These are phyloP conservation scores for Suillus bovinus DNA, from an alignment of 768 basidiomycete species.

Conservation along the genomic window DNA sequence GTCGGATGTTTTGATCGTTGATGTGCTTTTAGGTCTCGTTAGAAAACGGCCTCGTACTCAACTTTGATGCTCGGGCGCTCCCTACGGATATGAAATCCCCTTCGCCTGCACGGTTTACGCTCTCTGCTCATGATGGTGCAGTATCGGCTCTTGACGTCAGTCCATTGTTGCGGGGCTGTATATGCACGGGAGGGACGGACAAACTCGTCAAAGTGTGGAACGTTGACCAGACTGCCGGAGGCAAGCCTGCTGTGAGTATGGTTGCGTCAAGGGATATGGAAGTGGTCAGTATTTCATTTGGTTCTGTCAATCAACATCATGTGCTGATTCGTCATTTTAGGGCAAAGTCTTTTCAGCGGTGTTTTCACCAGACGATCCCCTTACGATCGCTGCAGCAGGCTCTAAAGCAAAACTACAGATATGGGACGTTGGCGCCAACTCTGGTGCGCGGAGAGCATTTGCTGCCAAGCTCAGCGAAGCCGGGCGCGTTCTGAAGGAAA, in stretches of 20 bases:
- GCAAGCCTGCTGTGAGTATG: conserved; percentile 76
- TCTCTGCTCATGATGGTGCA: conserved; percentile 92
- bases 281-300: conserved; percentile 57
- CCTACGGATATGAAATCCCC: conserved; percentile 65
- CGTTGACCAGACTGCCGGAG: conserved; percentile 61
- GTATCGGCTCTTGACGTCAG: conserved; percentile 90
- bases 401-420: conserved; percentile 93
- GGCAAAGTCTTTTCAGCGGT: conserved; percentile 94
- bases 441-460: conserved; percentile 82
- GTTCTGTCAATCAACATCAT: background rate
- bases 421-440: conserved; percentile 91
- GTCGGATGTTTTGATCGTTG: conserved; percentile 1
- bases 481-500: conserved; percentile 68
- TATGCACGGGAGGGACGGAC: conserved; percentile 94
- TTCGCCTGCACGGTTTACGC: conserved; percentile 78
- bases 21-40: conserved; percentile 71
- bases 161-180: conserved; percentile 84
- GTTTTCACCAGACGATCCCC: conserved; percentile 93
- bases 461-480: conserved; percentile 73
- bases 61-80: conserved; percentile 87
- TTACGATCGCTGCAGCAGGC: conserved; percentile 92
- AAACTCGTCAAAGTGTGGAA: conserved; percentile 98
- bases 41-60: conserved; percentile 91
- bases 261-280: conserved; percentile 89
- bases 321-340: conserved; percentile 39